phyloP scores from a whole-genome alignment of 345 rosid species.

The Clausena lansium region DNA sequence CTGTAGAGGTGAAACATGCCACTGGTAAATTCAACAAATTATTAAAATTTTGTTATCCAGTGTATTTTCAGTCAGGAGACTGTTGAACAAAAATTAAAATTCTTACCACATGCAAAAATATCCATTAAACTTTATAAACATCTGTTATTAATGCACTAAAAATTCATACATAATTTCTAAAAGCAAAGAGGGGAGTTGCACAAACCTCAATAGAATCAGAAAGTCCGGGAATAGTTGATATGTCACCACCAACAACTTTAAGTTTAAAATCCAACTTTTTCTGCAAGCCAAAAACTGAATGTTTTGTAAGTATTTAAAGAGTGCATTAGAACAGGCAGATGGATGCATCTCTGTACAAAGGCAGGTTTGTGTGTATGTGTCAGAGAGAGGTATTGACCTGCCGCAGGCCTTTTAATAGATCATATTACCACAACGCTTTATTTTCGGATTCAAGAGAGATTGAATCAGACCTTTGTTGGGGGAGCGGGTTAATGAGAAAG shows the following conservation, averaged over 20 bases:
- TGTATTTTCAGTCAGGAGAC: neutral
- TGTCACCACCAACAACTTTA: constrained; percentile 92
- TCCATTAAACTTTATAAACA: neutral
- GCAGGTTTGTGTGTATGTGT: neutral
- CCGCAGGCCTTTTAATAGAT: neutral
- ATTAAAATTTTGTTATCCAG: neutral
- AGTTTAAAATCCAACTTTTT: constrained; percentile 90
- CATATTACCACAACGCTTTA: neutral
- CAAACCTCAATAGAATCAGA: constrained; percentile 87
- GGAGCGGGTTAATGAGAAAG: neutral
- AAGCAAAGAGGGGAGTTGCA: constrained; percentile 8
- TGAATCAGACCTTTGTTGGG: neutral
- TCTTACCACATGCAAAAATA: neutral
- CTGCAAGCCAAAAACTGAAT: constrained; percentile 49
- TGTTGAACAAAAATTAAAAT: constrained; percentile 1
- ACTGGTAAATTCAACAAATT: neutral
- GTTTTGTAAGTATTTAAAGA: neutral
- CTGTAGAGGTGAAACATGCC: constrained; percentile 42
- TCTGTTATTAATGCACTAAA: neutral
- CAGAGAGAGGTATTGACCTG: neutral
- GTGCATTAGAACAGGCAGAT: neutral
- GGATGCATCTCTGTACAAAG: neutral
- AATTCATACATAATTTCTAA: neutral
- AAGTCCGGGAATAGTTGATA: constrained; percentile 85
- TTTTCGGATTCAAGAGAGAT: neutral